Base-by-base conservation (phyloP, 441 rosid species). In the Erodium chrysanthum region DNA sequence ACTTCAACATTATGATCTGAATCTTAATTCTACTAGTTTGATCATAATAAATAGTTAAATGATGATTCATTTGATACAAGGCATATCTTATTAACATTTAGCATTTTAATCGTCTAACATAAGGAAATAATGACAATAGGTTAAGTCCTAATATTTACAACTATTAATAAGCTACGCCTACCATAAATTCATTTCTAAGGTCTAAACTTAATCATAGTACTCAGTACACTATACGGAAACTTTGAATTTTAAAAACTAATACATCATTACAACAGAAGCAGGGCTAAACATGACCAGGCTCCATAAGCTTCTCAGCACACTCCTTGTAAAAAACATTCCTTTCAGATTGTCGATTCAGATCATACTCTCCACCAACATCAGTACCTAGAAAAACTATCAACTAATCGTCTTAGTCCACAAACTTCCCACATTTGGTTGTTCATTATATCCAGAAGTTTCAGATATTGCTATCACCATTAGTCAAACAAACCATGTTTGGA, bases 261-360 rank as follows among this genome's bases (percentile, higher is more conserved):
- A 92, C 95, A 87, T 93, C 95, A 70, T 68, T 86, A 18, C 95
- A 82, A 78, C 95, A 91, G 77, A 93, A 93, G 72, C 98, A 93
- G 22, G 83, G 86, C 81, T 91, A 93, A 33, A 84, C 98, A 64
- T 85, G 96, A 63, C 93, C 97, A n/a, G 93, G 86, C 67, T 89
- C 89, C 67, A 93, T 72, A 70, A 93, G 95, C 71, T 81, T 93
- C 68, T 84, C 86, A 17, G 91, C 92, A 71, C 85, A 77, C 59
- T 91, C 83, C 78, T 84, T 84, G 67, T 89, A 93, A 46, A 88
- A 69, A 56, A 88, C 78, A 82, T 89, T 93, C 68, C 97, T 89
- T 63, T 91, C 96, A 0, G 98, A 93, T 74, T 93, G 98, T 64
- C 97, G 72, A 71, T 91, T 91, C 0, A 96, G 92, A 68, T 95